Evolutionary conservation across 2,329 filamentous ascomycete species (phyloP).

Genomic region (Epichloe brachyelytri): DNA sequence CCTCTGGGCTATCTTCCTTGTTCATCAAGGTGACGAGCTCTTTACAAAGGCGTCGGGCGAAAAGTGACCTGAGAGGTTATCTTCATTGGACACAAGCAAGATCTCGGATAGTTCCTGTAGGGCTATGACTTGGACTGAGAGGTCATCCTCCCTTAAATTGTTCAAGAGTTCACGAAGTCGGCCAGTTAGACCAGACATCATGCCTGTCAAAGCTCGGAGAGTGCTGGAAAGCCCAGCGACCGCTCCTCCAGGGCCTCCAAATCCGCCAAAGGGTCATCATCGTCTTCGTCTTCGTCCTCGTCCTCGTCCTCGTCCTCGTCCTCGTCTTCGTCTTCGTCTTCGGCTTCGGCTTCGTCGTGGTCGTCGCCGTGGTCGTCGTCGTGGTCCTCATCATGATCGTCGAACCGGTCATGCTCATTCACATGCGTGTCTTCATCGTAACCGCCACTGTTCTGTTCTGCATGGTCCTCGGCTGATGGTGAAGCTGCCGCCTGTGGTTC

Average conservation of each 20-base stretch:
- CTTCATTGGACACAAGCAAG: conserved; percentile 86
- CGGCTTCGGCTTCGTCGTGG: conserved; percentile 17
- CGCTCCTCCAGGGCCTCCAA: conserved; percentile 52
- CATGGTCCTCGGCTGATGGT: conserved; percentile 21
- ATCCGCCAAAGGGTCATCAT: conserved; percentile 52
- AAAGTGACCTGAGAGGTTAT: conserved; percentile 90
- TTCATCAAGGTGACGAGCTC: conserved; percentile 88
- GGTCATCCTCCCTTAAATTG: conserved; percentile 70
- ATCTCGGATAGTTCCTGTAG: conserved; percentile 89
- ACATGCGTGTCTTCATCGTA: conserved; percentile 15
- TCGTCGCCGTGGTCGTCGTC: conserved; percentile 17
- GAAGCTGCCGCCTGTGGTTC: conserved; percentile 29
- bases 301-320: conserved; percentile 34
- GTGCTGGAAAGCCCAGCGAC: conserved; percentile 63
- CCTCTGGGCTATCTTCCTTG: conserved; percentile 87
- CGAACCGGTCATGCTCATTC: conserved; percentile 23
- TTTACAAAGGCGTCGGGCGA: conserved; percentile 85
- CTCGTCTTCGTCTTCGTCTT: conserved; percentile 8
- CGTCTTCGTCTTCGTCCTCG: conserved; percentile 51
- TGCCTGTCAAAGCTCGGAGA: conserved; percentile 74
- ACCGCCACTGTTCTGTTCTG: conserved; percentile 25
- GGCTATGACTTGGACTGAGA: conserved; percentile 82
- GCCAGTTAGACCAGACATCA: conserved; percentile 75
- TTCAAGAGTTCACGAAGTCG: conserved; percentile 66
- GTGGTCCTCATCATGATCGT: conserved; percentile 25